Base-by-base conservation (phyloP, 176 grass and related monocot genomes). In the Hyparrhenia diplandra region DNA sequence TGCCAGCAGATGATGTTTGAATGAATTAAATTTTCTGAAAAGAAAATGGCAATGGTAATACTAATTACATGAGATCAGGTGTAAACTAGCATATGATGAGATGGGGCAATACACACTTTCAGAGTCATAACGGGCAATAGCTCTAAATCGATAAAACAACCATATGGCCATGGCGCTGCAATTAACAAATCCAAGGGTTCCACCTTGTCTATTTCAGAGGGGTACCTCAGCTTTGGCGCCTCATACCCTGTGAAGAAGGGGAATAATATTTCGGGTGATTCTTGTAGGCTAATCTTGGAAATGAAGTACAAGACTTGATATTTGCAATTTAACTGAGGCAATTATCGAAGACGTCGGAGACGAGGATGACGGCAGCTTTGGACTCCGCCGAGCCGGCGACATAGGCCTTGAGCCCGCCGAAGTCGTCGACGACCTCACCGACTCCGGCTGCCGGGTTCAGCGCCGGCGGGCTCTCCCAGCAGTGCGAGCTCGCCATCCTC, bases 321-420 rank as follows among this genome's bases (percentile, higher is more conserved):
- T 6, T 64, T 31, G 27, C 12, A 64, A 64, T 64, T 64, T 30
- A 64, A 8, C 28, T 64, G 25, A 30, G 55, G 13, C 0, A 60
- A 47, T 73, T 82, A 97, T 88, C 94, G 40, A 12, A 97, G 77
- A 93, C n/a, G 63, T 97, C 91, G 73, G 94, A 85, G 84, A 91
- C 21, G 74, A 97, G 94, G 57, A 97, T n/a, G 73, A 97, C 64
- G 62, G 84, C 88, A 31, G 73, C 63, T 70, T 91, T 93, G 35
- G 84, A 62, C 2, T 81, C 73, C 1, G 58, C 35, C 41, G 87
- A 77, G 34, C 91, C 88, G 69, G 81, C 39, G 40, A 88, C 29
- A 84, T 97, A 97, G 24, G 94, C 75, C 88, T 68, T 91, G 77
- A 93, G 63, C 29, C 91, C 86, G 29, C 89, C 91, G 66, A 93